A percentile compares a stretch with the other conserved stretches of the same genome.
Evolutionary conservation across 108 stramenopile genomes (phyloP).

Genomic region (Cyclotella kingstonii): DNA sequence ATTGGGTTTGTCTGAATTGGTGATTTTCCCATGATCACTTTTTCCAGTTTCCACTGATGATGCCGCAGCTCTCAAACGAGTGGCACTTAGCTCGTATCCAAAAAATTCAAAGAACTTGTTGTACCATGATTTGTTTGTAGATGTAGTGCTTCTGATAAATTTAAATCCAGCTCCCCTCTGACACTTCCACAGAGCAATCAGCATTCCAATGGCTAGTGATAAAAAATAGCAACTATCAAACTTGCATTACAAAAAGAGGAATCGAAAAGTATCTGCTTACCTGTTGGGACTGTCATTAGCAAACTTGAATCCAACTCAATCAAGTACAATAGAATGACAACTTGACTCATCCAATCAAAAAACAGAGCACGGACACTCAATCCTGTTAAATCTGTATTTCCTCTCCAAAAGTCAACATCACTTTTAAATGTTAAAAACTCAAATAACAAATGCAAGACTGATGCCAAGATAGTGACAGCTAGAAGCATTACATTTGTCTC

Average conservation of each 20-base stretch:
- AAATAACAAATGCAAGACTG: slow-evolving; percentile 89
- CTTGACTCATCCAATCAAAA: slow-evolving; percentile 87
- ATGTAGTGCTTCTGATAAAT: slow-evolving; percentile 44
- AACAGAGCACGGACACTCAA: slow-evolving; percentile 80
- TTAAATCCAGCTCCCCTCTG: slow-evolving; percentile 69
- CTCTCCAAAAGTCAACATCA: slow-evolving; percentile 92
- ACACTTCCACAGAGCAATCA: slow-evolving; percentile 86
- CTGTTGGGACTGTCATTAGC: slow-evolving; percentile 85
- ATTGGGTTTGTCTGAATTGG: slow-evolving; percentile 26
- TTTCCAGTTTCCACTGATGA: slow-evolving; percentile 5
- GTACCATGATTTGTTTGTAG: slow-evolving; percentile 47
- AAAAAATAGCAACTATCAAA: too few species aligned
- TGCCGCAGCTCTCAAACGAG: slow-evolving; percentile 48
- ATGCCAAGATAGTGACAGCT: slow-evolving; percentile 86
- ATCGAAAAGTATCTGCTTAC: too few species aligned
- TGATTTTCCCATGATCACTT: slow-evolving; percentile 2
- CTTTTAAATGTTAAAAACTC: slow-evolving; percentile 93
- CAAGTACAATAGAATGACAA: slow-evolving; percentile 85
- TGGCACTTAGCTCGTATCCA: slow-evolving; percentile 74
- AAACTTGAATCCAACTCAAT: slow-evolving; percentile 86
- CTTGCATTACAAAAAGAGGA: too few species aligned
- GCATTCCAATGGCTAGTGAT: slow-evolving; percentile 72
- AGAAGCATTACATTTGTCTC: slow-evolving; percentile 88
- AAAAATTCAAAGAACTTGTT: slow-evolving; percentile 61
- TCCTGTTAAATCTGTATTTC: slow-evolving; percentile 88